Evolutionary conservation across 2,329 filamentous ascomycete genomes (phyloP).

Genomic region (Trichoderma aggressivum): DNA sequence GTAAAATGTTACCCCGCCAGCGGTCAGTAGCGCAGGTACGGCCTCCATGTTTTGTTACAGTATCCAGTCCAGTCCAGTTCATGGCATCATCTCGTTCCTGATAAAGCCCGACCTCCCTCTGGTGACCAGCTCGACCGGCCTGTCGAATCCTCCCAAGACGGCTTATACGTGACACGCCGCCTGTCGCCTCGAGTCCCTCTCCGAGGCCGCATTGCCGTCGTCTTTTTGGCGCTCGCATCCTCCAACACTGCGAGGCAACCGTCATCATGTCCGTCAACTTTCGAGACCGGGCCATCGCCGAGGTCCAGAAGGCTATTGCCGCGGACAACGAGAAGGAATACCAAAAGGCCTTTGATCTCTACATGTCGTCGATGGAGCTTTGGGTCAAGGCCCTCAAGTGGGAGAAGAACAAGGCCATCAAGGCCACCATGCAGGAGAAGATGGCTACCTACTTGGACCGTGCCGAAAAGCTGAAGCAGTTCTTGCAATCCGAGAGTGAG

Average conservation of each 20-base stretch:
- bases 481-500: conserved; percentile 72
- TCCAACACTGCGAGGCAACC: conserved; percentile 4
- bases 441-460: conserved; percentile 97
- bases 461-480: conserved; percentile 94
- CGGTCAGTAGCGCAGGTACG: conserved; percentile 16
- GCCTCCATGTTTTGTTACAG: not conserved
- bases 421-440: conserved; percentile 96
- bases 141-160: not conserved
- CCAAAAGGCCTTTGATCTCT: conserved; percentile 92
- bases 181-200: not conserved
- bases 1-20: conserved; percentile 21
- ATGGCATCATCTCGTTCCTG: conserved; percentile 3
- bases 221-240: not conserved
- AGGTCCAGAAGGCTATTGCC: conserved; percentile 96
- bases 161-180: not conserved
- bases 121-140: not conserved
- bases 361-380: conserved; percentile 92
- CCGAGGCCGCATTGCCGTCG: not conserved
- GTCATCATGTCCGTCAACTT: conserved; percentile 90
- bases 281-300: conserved; percentile 90
- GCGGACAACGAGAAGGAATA: conserved; percentile 94
- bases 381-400: conserved; percentile 99
- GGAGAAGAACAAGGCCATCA: conserved; percentile 97
- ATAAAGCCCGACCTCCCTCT: not conserved
- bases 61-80: not conserved